phyloP scores from a whole-genome alignment of 306 rosid genomes.

The Lathyrus tuberosus region DNA sequence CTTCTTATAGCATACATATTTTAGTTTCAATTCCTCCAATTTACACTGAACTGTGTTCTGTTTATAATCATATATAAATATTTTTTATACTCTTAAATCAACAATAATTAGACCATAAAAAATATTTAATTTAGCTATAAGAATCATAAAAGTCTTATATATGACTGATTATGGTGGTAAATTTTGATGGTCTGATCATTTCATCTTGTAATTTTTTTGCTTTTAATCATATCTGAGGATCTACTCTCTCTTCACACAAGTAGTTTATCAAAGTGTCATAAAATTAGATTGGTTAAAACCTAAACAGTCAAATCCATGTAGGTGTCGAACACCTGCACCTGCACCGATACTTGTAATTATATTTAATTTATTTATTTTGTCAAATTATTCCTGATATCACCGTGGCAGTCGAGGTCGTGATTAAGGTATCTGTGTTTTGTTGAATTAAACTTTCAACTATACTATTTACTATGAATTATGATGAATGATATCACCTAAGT shows the following conservation, averaged over 20 bases:
- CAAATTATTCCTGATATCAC: too few relatives aligned
- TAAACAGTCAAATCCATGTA: too few relatives aligned
- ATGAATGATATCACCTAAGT: neutral
- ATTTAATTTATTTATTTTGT: too few relatives aligned
- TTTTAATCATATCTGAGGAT: neutral
- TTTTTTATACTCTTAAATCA: too few relatives aligned
- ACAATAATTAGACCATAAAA: neutral
- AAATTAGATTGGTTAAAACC: constrained; percentile 8
- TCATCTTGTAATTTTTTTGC: too few relatives aligned
- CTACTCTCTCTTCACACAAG: constrained; percentile 5
- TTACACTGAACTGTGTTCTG: neutral
- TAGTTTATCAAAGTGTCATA: constrained; percentile 12
- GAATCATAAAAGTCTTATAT: too few relatives aligned
- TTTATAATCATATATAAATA: neutral
- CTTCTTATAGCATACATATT: constrained; percentile 26
- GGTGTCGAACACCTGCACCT: too few relatives aligned
- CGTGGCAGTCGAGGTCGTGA: too few relatives aligned
- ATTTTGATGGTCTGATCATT: too few relatives aligned
- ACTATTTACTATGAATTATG: constrained; percentile 4
- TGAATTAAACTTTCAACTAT: neutral
- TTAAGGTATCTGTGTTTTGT: too few relatives aligned
- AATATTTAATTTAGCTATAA: neutral
- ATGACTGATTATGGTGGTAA: too few relatives aligned
- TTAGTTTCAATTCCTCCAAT: constrained; percentile 1
- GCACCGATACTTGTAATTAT: too few relatives aligned